A percentile compares a stretch with the other conserved stretches of the same genome.
Evolutionary conservation across 1,284 basidiomycete genomes (phyloP).

Genomic region (Ustilago xerochloae): DNA sequence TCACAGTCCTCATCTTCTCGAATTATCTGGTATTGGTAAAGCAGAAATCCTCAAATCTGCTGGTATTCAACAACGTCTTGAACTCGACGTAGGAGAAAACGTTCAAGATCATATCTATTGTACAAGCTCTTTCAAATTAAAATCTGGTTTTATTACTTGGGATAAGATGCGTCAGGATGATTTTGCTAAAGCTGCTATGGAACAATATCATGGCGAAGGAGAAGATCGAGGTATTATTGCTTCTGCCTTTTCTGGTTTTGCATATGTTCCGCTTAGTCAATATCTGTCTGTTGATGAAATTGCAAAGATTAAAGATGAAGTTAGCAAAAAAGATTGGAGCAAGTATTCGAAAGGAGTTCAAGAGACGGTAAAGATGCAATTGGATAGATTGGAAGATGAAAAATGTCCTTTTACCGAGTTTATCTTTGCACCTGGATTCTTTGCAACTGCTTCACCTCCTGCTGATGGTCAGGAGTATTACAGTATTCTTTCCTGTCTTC

Average conservation of each 20-base stretch:
- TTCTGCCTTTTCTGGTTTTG: slow-evolving; percentile 53
- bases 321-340: slow-evolving; percentile 34
- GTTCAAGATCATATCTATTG: slow-evolving; percentile 71
- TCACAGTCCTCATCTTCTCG: slow-evolving; percentile 66
- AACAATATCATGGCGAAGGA: slow-evolving; percentile 43
- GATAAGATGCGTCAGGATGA: slow-evolving; percentile 56
- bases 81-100: slow-evolving; percentile 71
- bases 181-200: slow-evolving; percentile 56
- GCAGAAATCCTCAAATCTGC: slow-evolving; percentile 39
- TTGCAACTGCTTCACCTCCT: slow-evolving; percentile 47
- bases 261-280: slow-evolving; percentile 48
- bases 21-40: slow-evolving; percentile 54
- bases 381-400: slow-evolving; percentile 45
- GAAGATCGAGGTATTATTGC: slow-evolving; percentile 56
- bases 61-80: slow-evolving; percentile 40
- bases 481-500: slow-evolving; percentile 47
- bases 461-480: slow-evolving; percentile 53
- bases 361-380: slow-evolving; percentile 48
- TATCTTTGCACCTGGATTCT: slow-evolving; percentile 63
- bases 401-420: slow-evolving; percentile 45
- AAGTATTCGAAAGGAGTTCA: slow-evolving; percentile 45
- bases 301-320: slow-evolving; percentile 37
- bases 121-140: slow-evolving; percentile 64
- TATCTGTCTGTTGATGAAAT: slow-evolving; percentile 46
- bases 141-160: slow-evolving; percentile 52